Base-by-base conservation (phyloP, 2,329 filamentous ascomycete genomes). In the Coniochaeta sp. region DNA sequence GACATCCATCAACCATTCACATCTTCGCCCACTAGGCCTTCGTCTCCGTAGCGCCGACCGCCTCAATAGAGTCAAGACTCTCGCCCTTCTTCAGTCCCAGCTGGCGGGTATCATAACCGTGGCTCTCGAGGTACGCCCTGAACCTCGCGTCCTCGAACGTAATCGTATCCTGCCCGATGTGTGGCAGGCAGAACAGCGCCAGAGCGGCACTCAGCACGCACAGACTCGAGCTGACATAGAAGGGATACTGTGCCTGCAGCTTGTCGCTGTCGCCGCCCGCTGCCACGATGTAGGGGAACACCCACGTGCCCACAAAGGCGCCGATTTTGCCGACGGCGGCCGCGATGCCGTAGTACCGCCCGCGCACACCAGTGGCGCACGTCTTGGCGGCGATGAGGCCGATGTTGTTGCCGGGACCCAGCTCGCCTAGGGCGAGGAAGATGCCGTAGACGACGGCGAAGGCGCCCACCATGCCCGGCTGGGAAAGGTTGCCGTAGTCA, bases 341-440 rank as follows among this genome's bases (percentile, higher is more conserved):
- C 0, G 89, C 89, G 52, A 90, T 81, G 6, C 88, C 86, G 66
- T 89, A 88, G 73, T 88, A 89, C 69, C 90, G 79, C 2, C 92
- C 93, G 43, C 92, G 84, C n/a, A 97, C 88, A 19, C 89, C 89
- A 5, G 93, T 96, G 0, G 93, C 91, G 67, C 87, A 92, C 1
- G 90, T 93, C 78, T 96, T 96, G 55, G 89, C 89, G 0, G 93
- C 92, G 33, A 96, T 74, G 0, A 96, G 81, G 2, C 92, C 92
- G 66, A 96, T 96, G 72, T 96, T 96, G 77, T 96, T 90, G 14
- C 93, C 93, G 0, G 93, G 91, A 0, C 93, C 92, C 44, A 96
- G 75, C 72, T 95, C 91, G 57, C 90, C 90, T 1, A 93, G 79
- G 0, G 87, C 83, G 1, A 91, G 77, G 76, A 95, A 95, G 64